Evolutionary conservation across 148 eudicot species (phyloP).

Genomic region (Diospyros lotus): DNA sequence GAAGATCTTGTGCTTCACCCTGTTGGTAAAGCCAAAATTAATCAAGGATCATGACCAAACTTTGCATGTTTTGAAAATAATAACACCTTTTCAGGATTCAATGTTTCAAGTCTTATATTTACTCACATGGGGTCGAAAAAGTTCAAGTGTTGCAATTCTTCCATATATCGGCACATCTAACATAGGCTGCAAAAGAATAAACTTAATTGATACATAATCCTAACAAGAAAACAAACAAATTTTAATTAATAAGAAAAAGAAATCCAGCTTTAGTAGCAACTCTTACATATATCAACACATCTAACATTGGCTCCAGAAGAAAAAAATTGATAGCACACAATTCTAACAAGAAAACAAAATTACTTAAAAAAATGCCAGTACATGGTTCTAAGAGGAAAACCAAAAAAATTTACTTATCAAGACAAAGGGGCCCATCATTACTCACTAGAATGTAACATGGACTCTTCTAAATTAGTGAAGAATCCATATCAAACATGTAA

Average conservation of each 20-base stretch:
- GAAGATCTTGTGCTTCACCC: slow-evolving; percentile 96
- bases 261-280: neutral
- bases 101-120: neutral
- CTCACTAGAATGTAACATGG: no score
- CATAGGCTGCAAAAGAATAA: slow-evolving; percentile 60
- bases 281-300: neutral
- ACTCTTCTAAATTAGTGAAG: no score
- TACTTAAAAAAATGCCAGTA: no score
- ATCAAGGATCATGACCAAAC: neutral
- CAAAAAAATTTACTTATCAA: no score
- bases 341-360: no score
- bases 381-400: no score
- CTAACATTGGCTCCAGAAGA: no score
- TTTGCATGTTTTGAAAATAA: neutral
- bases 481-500: no score
- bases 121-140: slow-evolving; percentile 97
- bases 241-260: neutral
- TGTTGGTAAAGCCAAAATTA: slow-evolving; percentile 28
- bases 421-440: no score
- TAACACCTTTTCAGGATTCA: neutral
- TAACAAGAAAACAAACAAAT: neutral
- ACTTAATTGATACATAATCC: neutral
- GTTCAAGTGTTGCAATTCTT: slow-evolving; percentile 91
- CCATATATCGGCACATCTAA: slow-evolving; percentile 98
- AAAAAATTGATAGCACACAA: no score